phyloP scores from a whole-genome alignment of 345 rosid genomes.

The Euphorbia pulcherrima region DNA sequence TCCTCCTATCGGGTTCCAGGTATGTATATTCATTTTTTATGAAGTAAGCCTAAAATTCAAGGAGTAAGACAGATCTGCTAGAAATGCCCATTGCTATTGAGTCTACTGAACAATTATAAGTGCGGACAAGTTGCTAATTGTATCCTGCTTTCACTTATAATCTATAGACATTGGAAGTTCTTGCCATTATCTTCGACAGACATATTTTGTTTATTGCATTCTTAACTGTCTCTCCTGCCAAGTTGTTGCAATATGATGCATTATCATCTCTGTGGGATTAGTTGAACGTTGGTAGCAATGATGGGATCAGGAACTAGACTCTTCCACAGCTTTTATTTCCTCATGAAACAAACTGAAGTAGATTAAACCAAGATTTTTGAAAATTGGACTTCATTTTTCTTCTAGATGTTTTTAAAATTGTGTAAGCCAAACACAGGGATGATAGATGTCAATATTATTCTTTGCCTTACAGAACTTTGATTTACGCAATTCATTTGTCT shows the following conservation, averaged over 20 bases:
- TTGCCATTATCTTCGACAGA: neutral
- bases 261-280: neutral
- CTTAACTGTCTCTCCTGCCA: neutral
- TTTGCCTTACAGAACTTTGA: neutral
- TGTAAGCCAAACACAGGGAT: too few relatives aligned
- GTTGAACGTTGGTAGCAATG: neutral
- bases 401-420: neutral
- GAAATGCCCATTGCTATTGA: neutral
- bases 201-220: neutral
- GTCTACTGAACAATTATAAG: neutral
- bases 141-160: neutral
- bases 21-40: constrained; percentile 19
- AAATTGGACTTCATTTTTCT: neutral
- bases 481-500: neutral
- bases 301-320: neutral
- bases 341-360: neutral
- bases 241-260: neutral
- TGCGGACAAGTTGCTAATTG: neutral
- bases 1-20: constrained; percentile 94
- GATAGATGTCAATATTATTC: too few relatives aligned
- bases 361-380: neutral
- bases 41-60: neutral
- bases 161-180: neutral
- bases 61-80: neutral
- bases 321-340: neutral